Evolutionary conservation across 768 basidiomycete genomes (phyloP).

Genomic region (Xerocomus potaroensis): DNA sequence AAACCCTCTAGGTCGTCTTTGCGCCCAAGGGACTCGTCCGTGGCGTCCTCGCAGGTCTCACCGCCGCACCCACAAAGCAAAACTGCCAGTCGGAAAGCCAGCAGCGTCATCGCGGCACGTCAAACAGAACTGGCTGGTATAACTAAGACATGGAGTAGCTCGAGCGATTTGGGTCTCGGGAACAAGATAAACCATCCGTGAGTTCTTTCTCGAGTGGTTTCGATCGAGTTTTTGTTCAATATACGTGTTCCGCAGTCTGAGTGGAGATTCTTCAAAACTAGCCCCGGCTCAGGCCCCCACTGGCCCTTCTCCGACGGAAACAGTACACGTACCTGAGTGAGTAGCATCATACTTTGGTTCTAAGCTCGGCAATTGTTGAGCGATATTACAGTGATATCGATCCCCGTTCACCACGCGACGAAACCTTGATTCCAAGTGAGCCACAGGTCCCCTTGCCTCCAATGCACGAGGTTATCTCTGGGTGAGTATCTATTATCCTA

Average conservation of each 20-base stretch:
- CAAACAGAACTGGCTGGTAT: slow-evolving; percentile 29
- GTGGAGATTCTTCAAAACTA: slow-evolving; percentile 24
- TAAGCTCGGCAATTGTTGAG: background rate
- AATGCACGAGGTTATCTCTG: slow-evolving; percentile 33
- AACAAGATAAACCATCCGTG: slow-evolving; percentile 16
- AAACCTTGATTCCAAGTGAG: slow-evolving; percentile 21
- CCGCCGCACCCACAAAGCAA: slow-evolving; percentile 17
- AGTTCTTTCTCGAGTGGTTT: slow-evolving; percentile 6
- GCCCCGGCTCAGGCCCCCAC: slow-evolving; percentile 9
- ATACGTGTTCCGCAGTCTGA: slow-evolving; percentile 7
- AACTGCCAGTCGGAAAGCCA: slow-evolving; percentile 25
- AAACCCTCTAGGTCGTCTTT: slow-evolving; percentile 24
- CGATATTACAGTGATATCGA: slow-evolving; percentile 14
- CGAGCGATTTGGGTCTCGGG: slow-evolving; percentile 21
- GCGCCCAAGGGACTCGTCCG: slow-evolving; percentile 23
- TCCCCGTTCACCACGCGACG: slow-evolving; percentile 33
- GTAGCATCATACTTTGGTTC: background rate
- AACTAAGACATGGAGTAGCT: slow-evolving; percentile 31
- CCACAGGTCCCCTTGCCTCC: slow-evolving; percentile 30
- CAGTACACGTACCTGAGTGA: slow-evolving; percentile 31
- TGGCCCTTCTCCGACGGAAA: slow-evolving; percentile 24
- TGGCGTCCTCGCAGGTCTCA: slow-evolving; percentile 22
- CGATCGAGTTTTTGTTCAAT: background rate
- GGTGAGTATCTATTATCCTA: slow-evolving; percentile 9
- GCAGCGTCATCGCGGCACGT: slow-evolving; percentile 20